A percentile compares a stretch with the other conserved stretches of the same genome.
Conservation (phyloP, 129 eudicot genomes). For the Artemisia tridentata region DNA sequence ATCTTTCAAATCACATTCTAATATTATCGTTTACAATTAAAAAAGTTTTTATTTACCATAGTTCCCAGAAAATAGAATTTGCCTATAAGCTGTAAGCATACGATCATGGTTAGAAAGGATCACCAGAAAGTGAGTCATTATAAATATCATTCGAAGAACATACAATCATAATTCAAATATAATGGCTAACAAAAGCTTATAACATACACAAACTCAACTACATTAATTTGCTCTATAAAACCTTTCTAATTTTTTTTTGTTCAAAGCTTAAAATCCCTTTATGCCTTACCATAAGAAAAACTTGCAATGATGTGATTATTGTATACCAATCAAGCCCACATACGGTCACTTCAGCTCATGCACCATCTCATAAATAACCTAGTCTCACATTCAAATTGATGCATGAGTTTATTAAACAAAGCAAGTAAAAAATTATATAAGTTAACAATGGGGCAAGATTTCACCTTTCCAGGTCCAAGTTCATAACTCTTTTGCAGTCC, state of each 20-base stretch:
- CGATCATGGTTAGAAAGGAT: neutral
- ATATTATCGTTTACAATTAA: no score
- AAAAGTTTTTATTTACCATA: no score
- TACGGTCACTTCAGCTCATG: constrained; percentile 32
- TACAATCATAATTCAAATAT: constrained; percentile 16
- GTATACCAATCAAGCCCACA: neutral
- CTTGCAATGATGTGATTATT: neutral
- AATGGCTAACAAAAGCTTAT: constrained; percentile 16
- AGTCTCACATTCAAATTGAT: constrained; percentile 20
- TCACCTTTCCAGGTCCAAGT: constrained; percentile 97
- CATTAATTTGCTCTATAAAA: constrained; percentile 14
- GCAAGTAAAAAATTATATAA: no score
- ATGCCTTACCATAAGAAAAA: neutral
- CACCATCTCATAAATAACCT: constrained; percentile 87
- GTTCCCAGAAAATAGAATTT: no score
- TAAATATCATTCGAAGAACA: constrained; percentile 5
- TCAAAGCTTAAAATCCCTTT: constrained; percentile 19
- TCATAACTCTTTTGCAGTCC: constrained; percentile 86
- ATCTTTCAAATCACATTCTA: no score
- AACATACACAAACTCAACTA: constrained; percentile 27
- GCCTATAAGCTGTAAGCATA: no score
- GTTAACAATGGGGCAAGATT: neutral
- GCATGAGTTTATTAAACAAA: neutral
- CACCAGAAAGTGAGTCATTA: neutral
- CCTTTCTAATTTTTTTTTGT: no score